Evolutionary conservation across 148 eudicot species (phyloP), one percentile per base, ranked within the genome.

Genomic region (Amaranthus hypochondriacus): DNA sequence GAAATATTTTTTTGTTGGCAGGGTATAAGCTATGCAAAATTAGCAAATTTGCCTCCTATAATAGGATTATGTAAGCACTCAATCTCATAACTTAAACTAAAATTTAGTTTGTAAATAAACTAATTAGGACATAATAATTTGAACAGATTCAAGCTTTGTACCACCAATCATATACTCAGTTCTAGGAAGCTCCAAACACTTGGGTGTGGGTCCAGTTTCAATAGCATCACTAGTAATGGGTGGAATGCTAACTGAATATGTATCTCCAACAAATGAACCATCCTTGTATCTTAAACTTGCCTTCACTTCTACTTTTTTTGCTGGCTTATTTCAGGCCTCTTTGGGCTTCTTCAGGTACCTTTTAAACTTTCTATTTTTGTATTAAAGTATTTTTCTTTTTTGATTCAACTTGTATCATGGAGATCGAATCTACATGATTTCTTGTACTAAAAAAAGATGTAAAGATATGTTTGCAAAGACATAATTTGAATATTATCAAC

Each of bases 11-110:
- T 55, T 72, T 42, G 46, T 50, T 69, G 76, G 76, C 89, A 93
- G 96, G 98, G 98, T 11, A 95, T 95, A 53, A 95, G 98, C 55
- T 92, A 95, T 75, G 98, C 98, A 53, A 95, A 95, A 75, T 96
- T 95, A 66, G 98, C 98, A 70, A 88, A 92, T 80, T 81, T 95
- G 81, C 97, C 97, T 46, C 98, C 98, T 2, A 88, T 95, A 44
- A 76, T 92, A 62, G 98, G 98, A 5, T 78, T 95, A 12, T 95
- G 98, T 95, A 70, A 92, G 97, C 84, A 71, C 9, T 18, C 11
- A 6, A 2, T 54, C 47, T 50, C 2, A 58, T 7, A 56, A 42
- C 49, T 58, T 28, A 10, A 51, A 42, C 9, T 5, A 28, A 43
- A 9, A 46, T 55, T 42, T 52, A 11, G 5, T 4, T 60, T 3